Conservation (phyloP, 1,284 basidiomycete species). For the Kalmanozyma brasiliensis region DNA sequence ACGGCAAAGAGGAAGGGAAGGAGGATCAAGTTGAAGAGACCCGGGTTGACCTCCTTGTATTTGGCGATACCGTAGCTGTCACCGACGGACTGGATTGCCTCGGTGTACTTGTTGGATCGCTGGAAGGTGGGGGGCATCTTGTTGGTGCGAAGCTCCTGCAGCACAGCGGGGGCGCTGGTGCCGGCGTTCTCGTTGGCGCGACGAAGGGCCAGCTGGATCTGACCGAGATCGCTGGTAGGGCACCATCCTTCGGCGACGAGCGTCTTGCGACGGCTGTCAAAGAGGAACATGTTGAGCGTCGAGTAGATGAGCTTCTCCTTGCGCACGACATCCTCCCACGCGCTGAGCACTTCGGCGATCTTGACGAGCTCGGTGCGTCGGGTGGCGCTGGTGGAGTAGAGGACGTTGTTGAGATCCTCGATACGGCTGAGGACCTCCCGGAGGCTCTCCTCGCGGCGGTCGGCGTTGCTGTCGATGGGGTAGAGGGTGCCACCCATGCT, state of each 20-base stretch:
- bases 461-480: slow-evolving; percentile 92
- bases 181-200: slow-evolving; percentile 96
- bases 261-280: slow-evolving; percentile 91
- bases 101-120: slow-evolving; percentile 95
- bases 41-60: slow-evolving; percentile 98
- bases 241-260: slow-evolving; percentile 98
- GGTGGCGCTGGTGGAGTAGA: slow-evolving; percentile 74
- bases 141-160: slow-evolving; percentile 88
- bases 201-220: slow-evolving; percentile 87
- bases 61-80: slow-evolving; percentile 94
- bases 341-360: slow-evolving; percentile 84
- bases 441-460: slow-evolving; percentile 88
- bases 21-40: slow-evolving; percentile 89
- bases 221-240: slow-evolving; percentile 86
- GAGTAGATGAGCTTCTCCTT: slow-evolving; percentile 91
- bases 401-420: slow-evolving; percentile 89
- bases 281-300: slow-evolving; percentile 76
- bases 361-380: slow-evolving; percentile 85
- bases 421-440: slow-evolving; percentile 87
- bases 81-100: slow-evolving; percentile 97
- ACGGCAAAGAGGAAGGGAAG: slow-evolving; percentile 99
- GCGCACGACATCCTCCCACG: slow-evolving; percentile 92
- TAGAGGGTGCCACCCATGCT: slow-evolving; percentile 97
- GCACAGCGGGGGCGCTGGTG: slow-evolving; percentile 88
- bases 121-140: slow-evolving; percentile 96